Percentiles rank a stretch among this genome's conserved stretches.
Conservation (phyloP, 2,329 filamentous ascomycete genomes). For the Neonectria magnoliae region DNA sequence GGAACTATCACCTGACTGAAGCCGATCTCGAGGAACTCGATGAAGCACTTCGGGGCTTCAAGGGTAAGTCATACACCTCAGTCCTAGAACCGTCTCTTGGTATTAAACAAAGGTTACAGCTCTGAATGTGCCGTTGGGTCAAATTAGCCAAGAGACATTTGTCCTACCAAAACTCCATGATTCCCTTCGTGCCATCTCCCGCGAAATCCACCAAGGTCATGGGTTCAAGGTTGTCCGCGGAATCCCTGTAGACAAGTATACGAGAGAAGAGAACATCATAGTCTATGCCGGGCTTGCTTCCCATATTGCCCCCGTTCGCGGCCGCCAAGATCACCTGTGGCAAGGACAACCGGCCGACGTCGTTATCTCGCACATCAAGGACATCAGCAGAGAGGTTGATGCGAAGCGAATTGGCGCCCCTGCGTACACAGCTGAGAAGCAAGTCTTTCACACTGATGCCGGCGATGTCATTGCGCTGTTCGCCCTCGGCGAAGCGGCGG, state of each 20-base stretch:
- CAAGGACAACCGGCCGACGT: conserved; percentile 57
- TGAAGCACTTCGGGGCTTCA: conserved; percentile 54
- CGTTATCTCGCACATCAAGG: conserved; percentile 44
- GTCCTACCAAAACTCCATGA: conserved; percentile 29
- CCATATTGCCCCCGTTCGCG: conserved; percentile 64
- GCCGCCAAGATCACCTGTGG: conserved; percentile 59
- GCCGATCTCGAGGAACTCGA: conserved; percentile 61
- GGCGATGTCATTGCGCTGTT: conserved; percentile 69
- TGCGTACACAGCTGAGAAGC: conserved; percentile 69
- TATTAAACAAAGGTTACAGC: conserved; percentile 37
- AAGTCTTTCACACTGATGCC: conserved; percentile 57
- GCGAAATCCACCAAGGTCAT: conserved; percentile 64
- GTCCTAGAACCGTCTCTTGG: too few species aligned
- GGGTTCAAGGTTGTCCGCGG: conserved; percentile 71
- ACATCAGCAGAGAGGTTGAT: conserved; percentile 32
- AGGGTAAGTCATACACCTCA: conserved; percentile 42
- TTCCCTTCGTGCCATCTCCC: conserved; percentile 61
- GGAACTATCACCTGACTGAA: conserved; percentile 60
- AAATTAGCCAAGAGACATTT: conserved; percentile 39
- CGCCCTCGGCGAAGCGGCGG: conserved; percentile 60
- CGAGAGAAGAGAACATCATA: conserved; percentile 64
- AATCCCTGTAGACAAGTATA: conserved; percentile 60
- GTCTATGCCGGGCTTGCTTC: conserved; percentile 68
- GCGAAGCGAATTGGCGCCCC: conserved; percentile 62
- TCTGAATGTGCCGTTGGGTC: conserved; percentile 50